Base-by-base conservation (phyloP, 75 land plant genomes). In the Picea glauca region DNA sequence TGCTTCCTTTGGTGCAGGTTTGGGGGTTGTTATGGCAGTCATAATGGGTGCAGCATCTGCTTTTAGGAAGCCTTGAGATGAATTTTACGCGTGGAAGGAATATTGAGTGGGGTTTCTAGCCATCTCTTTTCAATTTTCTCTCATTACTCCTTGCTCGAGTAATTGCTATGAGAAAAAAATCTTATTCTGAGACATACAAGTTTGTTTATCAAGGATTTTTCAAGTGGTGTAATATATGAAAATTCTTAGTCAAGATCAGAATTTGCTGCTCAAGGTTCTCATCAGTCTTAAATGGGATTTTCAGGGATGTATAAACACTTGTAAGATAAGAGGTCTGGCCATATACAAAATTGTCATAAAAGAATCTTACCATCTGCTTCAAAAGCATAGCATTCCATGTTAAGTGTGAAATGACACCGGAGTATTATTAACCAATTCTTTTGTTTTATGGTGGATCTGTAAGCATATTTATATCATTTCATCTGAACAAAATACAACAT, bases 1-100 rank as follows among this genome's bases (percentile, higher is more conserved):
- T 67, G 98, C 94, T 23, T 89, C 96, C 23, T 72, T 95, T 56
- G 98, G 98, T 35, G 98, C 96, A 58, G 96, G 98, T 58, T 76
- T 95, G 76, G 98, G 98, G 26, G 56, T 95, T 64, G 85, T 93
- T n/a, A 76, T 95, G 78, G 98, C 98, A 61, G 84, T 95, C 20
- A 84, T 93, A 20, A 83, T 95, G 92, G 98, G 96, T 56, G 98
- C 96, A 62, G 89, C 91, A 21, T 91, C 96, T 46, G 91, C 92
- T 12, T 81, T 95, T 80, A 86, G 94, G 76, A 95, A 93, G 77
- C 98, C 96, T 1, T 94, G 80, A 91, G 46, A 68, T 68, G 21
- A 68, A 17, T 40, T 18, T n/a, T 67, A 67, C 7, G 18, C 12
- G 14, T 46, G 50, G 50, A 32, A 33, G 74, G 54, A 20, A 43